Evolutionary conservation across 148 eudicot genomes (phyloP), one percentile per base, ranked within the genome.

Genomic region (Camellia granthamiana): DNA sequence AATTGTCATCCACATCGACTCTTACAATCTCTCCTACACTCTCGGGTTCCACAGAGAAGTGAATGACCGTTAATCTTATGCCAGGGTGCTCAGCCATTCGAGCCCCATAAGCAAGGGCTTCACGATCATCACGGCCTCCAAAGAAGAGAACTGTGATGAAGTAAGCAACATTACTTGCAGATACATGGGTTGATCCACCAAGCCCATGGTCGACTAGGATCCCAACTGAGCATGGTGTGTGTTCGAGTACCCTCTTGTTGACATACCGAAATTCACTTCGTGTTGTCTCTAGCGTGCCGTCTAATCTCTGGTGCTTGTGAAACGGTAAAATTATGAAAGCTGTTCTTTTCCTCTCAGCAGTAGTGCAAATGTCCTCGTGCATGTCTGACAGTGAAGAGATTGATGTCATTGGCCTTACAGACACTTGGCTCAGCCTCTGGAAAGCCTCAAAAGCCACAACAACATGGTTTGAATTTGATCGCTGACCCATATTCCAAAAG

Each of bases 61-160:
- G 90, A 42, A 91, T 84, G 3, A 90, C 86, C 0, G 72, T 38
- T 10, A 91, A 77, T 14, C 83, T 87, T 60, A 90, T 90, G 38
- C 95, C 97, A 0, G 97, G 95, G 79, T 91, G 97, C 81, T 93
- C 92, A 3, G 91, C 91, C 92, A 91, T 89, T 49, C 91, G 86
- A 1, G 78, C 87, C 0, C 91, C 95, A 52, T 86, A 88, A 7
- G 97, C 86, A 38, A 93, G 80, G 0, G 97, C 97, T 77, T 93
- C 97, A 1, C 88, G 88, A 43, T 93, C 97, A 83, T 93, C 97
- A 7, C 80, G 88, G 12, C 97, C 95, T 19, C 95, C 97, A 56
- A 91, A 89, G 88, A 91, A 91, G 6, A 88, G 69, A 10, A 83
- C 72, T 0, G 84, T 83, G 54, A 93, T 75, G 9, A 80, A 49